Percentiles rank a stretch among this genome's conserved stretches.
phyloP scores from a whole-genome alignment of 768 basidiomycete species.

The Russula brevipes region DNA sequence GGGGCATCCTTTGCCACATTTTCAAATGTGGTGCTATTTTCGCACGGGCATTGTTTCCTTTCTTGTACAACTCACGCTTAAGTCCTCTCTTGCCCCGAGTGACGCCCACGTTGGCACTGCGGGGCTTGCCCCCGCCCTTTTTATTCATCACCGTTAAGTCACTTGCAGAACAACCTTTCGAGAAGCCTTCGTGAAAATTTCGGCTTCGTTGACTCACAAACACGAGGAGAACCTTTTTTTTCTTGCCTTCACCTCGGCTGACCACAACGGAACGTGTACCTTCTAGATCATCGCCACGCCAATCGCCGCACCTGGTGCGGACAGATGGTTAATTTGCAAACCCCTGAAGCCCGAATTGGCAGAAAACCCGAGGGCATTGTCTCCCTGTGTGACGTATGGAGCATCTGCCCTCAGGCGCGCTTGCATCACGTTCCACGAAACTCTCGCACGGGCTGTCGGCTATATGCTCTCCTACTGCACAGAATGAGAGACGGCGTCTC shows the following conservation, averaged over 20 bases:
- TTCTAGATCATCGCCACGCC: neutral
- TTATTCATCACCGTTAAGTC: conserved; percentile 1
- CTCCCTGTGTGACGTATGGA: conserved; percentile 10
- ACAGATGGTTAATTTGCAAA: neutral
- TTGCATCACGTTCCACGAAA: neutral
- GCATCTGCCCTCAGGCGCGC: neutral
- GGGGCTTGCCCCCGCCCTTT: neutral
- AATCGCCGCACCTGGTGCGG: conserved; percentile 4
- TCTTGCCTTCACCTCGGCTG: neutral
- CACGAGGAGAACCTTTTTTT: neutral
- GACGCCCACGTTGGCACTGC: neutral
- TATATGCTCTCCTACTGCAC: neutral
- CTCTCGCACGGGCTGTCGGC: neutral
- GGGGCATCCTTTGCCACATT: neutral
- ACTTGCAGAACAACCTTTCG: neutral
- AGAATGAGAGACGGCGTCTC: conserved; percentile 21
- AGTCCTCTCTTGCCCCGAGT: conserved; percentile 14
- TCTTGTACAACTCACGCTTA: conserved; percentile 16
- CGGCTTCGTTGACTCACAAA: neutral
- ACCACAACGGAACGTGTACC: neutral
- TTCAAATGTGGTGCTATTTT: neutral
- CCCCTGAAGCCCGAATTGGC: neutral
- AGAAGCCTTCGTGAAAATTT: neutral
- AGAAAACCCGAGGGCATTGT: neutral
- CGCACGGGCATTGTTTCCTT: conserved; percentile 10